Evolutionary conservation across 2,329 filamentous ascomycete species (phyloP), one percentile per base, ranked within the genome.

Genomic region (Ceratocystis huliohia): DNA sequence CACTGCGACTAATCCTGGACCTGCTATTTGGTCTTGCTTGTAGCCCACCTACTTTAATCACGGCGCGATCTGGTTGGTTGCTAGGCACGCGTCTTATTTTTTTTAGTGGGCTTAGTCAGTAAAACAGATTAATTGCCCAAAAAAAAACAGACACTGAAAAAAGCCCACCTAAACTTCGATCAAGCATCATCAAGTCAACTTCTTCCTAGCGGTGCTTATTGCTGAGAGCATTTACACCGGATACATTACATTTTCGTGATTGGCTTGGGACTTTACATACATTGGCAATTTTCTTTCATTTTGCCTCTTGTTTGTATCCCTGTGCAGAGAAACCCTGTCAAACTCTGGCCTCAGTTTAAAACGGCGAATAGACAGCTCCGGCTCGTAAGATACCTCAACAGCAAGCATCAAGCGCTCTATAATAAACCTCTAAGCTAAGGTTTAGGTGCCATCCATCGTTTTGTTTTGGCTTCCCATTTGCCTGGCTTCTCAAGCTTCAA

Each of bases 91-190:
- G 48, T 53, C n/a, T n/a, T 25, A 30, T 25, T 57, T 28, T 28
- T 57, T 57, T 57, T 57, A 57, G 28, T 57, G 15, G 53, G 22
- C 25, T 57, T 57, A 57, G 25, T 57, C 25, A 57, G 28, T 59
- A 30, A 20, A n/a, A 8, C 28, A 41, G 3, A 41, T 13, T 15
- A 41, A 41, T 41, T 41, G 37, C 13, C 15, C 56, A 6, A 33
- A 6, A n/a, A 30, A 59, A 59, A 33, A 33, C 25, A 59, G 56
- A 6, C 17, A 22, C 30, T n/a, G 33, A 30, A 30, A 59, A 59
- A 33, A 59, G 17, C 17, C 22, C 3, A 28, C 48, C 7, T 6
- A 22, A 25, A 53, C 13, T 15, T 37, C 13, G 4, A 30, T n/a
- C 13, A 33, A 59, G n/a, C 56, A 33, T 37, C 28, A 59, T n/a